phyloP scores from a whole-genome alignment of 2,329 filamentous ascomycete species.

The Botrytis squamosa region DNA sequence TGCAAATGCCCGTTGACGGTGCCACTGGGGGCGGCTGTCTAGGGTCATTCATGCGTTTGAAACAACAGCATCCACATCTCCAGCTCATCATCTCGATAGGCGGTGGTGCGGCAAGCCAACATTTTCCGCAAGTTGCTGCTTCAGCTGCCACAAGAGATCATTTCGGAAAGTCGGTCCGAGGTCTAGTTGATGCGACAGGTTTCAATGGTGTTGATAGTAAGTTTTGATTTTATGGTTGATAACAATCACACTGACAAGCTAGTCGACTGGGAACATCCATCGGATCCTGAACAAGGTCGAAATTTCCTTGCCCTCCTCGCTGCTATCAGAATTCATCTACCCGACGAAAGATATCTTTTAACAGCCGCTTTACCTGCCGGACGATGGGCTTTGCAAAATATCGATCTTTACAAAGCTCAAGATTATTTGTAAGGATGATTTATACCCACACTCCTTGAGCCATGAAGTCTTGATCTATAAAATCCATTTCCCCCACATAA shows the following conservation, averaged over 20 bases:
- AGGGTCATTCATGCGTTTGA: slow-evolving; percentile 70
- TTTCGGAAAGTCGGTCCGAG: slow-evolving; percentile 67
- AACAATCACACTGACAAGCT: slow-evolving; percentile 6
- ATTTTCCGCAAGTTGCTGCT: slow-evolving; percentile 66
- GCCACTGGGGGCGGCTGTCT: slow-evolving; percentile 60
- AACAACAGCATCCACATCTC: slow-evolving; percentile 66
- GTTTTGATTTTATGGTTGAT: slow-evolving; percentile 31
- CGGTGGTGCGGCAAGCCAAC: slow-evolving; percentile 62
- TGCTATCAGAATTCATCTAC: slow-evolving; percentile 64
- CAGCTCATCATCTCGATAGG: slow-evolving; percentile 77
- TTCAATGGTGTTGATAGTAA: slow-evolving; percentile 76
- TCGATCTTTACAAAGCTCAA: slow-evolving; percentile 63
- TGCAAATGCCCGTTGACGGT: slow-evolving; percentile 69
- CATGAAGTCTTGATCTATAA: background rate
- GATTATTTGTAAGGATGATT: slow-evolving; percentile 51
- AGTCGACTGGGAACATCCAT: slow-evolving; percentile 83
- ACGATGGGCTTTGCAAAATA: slow-evolving; percentile 63
- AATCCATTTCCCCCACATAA: background rate
- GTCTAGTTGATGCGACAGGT: slow-evolving; percentile 67
- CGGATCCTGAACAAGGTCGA: slow-evolving; percentile 61
- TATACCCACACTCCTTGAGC: background rate
- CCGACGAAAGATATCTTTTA: slow-evolving; percentile 65
- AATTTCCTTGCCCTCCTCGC: slow-evolving; percentile 70
- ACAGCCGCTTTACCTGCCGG: slow-evolving; percentile 71
- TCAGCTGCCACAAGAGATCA: slow-evolving; percentile 60